phyloP scores from a whole-genome alignment of 2,329 filamentous ascomycete species.

The Coniochaeta sp. region DNA sequence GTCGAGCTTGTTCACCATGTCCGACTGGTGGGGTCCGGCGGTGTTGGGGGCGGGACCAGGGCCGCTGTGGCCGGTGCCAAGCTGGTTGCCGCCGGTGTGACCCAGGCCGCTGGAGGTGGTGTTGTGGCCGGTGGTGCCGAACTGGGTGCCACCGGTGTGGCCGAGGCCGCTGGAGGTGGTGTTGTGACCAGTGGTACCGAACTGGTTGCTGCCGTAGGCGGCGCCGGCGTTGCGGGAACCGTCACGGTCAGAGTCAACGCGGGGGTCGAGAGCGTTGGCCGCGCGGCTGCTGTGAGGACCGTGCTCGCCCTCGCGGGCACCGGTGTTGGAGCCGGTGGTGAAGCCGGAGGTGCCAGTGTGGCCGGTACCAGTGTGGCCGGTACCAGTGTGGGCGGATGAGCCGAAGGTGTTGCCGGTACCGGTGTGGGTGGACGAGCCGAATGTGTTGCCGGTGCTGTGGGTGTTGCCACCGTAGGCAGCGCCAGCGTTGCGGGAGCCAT shows the following conservation, averaged over 20 bases:
- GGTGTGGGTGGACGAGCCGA: conserved; percentile 16
- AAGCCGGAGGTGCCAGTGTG: conserved; percentile 25
- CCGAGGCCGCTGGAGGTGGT: conserved; percentile 31
- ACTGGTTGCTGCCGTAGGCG: conserved; percentile 26
- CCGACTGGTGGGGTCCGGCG: conserved; percentile 44
- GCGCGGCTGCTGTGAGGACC: conserved; percentile 30
- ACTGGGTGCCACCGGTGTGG: conserved; percentile 23
- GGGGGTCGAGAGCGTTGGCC: conserved; percentile 41
- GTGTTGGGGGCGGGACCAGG: conserved; percentile 35
- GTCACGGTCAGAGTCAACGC: conserved; percentile 38
- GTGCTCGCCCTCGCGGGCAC: conserved; percentile 17
- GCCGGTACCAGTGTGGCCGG: conserved; percentile 30
- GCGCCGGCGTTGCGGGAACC: conserved; percentile 13
- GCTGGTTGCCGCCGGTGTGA: conserved; percentile 26
- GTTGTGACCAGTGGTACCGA: conserved; percentile 13
- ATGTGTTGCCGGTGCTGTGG: conserved; percentile 17
- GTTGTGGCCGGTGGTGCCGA: conserved; percentile 20
- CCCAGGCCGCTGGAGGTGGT: conserved; percentile 25
- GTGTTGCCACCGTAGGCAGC: conserved; percentile 14
- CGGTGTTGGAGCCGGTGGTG: conserved; percentile 7
- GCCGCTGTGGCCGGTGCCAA: conserved; percentile 31
- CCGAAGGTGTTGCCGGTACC: conserved; percentile 22
- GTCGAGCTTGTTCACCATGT: conserved; percentile 48
- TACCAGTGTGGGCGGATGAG: background rate
- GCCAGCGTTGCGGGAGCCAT: conserved; percentile 21